phyloP scores from a whole-genome alignment of 352 stramenopile genomes.

The Blastocystis sp. region DNA sequence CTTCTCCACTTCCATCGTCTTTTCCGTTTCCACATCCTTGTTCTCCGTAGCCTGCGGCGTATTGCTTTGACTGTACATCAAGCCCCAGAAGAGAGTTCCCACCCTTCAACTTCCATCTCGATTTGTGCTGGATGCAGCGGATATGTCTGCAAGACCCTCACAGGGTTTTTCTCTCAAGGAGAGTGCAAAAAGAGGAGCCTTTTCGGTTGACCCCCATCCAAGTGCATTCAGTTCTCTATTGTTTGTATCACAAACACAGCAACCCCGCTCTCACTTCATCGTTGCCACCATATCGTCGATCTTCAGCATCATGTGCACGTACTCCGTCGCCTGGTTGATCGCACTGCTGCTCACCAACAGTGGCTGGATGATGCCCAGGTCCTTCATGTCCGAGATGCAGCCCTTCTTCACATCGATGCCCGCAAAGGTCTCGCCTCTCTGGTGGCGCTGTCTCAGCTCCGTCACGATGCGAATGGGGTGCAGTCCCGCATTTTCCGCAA shows the following conservation, averaged over 20 bases:
- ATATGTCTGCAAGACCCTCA: background rate
- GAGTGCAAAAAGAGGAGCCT: no score
- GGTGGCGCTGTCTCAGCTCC: slow-evolving; percentile 86
- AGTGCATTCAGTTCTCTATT: background rate
- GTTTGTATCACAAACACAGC: slow-evolving; percentile 41
- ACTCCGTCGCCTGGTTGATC: slow-evolving; percentile 94
- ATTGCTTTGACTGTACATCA: background rate
- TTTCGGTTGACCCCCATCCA: background rate
- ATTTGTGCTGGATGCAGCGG: background rate
- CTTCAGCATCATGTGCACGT: slow-evolving; percentile 99
- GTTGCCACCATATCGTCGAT: slow-evolving; percentile 98
- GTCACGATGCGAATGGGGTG: slow-evolving; percentile 98
- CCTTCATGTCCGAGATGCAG: slow-evolving; percentile 96
- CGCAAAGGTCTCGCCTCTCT: slow-evolving; percentile 84
- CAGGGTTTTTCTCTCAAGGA: no score
- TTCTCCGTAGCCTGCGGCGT: background rate
- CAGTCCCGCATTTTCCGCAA: slow-evolving; percentile 97
- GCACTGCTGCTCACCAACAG: slow-evolving; percentile 94
- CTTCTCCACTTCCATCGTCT: background rate
- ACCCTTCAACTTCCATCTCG: background rate
- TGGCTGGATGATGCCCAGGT: slow-evolving; percentile 94
- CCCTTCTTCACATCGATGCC: slow-evolving; percentile 93
- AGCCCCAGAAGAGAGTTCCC: background rate
- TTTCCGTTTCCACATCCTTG: background rate
- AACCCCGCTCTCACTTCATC: slow-evolving; percentile 70